Conservation (phyloP, 2,329 filamentous ascomycete species). For the Apiospora phragmitis region DNA sequence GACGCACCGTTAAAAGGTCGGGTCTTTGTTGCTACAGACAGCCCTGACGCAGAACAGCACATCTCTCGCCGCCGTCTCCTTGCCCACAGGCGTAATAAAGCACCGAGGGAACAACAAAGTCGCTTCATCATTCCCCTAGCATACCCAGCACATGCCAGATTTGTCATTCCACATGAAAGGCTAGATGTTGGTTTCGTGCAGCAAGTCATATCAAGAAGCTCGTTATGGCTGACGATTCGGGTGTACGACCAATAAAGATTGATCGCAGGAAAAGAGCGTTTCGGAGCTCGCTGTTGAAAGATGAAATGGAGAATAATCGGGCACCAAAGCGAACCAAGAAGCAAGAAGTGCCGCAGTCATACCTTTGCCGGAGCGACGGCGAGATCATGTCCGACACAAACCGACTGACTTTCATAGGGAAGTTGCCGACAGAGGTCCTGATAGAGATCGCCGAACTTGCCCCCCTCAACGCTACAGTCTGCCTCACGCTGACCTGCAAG, state of each 20-base stretch:
- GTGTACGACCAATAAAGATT: not conserved
- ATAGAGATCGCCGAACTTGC: not conserved
- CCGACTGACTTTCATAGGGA: not conserved
- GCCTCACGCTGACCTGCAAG: not conserved
- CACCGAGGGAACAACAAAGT: too few species aligned
- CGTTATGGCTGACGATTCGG: not conserved
- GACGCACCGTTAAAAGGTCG: too few species aligned
- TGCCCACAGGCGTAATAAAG: too few species aligned
- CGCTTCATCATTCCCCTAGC: too few species aligned
- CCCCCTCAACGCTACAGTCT: not conserved
- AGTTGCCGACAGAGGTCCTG: not conserved
- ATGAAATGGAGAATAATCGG: not conserved
- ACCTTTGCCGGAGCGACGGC: not conserved
- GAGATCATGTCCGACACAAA: not conserved
- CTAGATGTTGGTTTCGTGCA: too few species aligned
- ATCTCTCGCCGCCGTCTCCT: too few species aligned
- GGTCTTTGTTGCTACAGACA: too few species aligned
- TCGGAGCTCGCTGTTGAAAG: not conserved
- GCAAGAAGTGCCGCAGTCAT: not conserved
- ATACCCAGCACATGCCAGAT: too few species aligned
- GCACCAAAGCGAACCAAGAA: not conserved
- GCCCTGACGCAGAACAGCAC: too few species aligned
- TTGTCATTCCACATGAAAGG: not conserved
- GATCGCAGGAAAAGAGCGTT: not conserved
- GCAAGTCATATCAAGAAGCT: not conserved